These are phyloP conservation scores for Pseudogymnoascus sp. DNA, from an alignment of 2,329 filamentous ascomycete species.

Conservation along the genomic window DNA sequence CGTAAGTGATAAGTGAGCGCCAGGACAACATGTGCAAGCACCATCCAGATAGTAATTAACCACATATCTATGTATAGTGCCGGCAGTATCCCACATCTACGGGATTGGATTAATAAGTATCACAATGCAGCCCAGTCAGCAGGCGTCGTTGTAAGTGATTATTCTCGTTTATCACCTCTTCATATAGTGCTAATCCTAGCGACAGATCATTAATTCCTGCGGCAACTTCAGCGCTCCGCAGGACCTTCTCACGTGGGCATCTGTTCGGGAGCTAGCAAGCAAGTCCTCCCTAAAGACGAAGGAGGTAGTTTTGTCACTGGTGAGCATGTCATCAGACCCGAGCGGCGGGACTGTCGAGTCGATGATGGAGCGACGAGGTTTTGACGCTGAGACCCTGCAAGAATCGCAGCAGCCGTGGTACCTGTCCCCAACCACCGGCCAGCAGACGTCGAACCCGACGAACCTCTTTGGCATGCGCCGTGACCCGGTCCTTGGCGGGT, in stretches of 20 bases:
- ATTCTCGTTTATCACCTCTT: background rate
- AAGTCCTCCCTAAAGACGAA: background rate
- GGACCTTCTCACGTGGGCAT: background rate
- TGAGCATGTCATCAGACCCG: background rate
- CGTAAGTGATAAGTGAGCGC: conserved; percentile 14
- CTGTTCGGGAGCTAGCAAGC: background rate
- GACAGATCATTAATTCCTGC: background rate
- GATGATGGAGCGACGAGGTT: background rate
- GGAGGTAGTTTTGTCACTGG: background rate
- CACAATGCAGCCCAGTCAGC: conserved; percentile 18
- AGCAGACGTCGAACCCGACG: conserved; percentile 33
- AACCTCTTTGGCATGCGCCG: conserved; percentile 44
- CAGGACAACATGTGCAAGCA: background rate
- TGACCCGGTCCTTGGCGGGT: conserved; percentile 47
- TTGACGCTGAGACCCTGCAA: background rate
- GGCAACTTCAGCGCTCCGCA: background rate
- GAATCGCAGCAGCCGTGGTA: background rate
- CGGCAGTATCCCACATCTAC: conserved; percentile 13
- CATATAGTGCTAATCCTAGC: background rate
- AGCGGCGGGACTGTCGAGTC: background rate
- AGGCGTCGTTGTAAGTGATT: conserved; percentile 17
- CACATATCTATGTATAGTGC: background rate
- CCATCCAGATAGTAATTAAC: background rate
- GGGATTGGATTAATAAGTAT: conserved; percentile 17
- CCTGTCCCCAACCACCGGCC: conserved; percentile 17